Evolutionary conservation across 768 basidiomycete genomes (phyloP), one percentile per base, ranked within the genome.

Genomic region (Boletellus ananiceps): DNA sequence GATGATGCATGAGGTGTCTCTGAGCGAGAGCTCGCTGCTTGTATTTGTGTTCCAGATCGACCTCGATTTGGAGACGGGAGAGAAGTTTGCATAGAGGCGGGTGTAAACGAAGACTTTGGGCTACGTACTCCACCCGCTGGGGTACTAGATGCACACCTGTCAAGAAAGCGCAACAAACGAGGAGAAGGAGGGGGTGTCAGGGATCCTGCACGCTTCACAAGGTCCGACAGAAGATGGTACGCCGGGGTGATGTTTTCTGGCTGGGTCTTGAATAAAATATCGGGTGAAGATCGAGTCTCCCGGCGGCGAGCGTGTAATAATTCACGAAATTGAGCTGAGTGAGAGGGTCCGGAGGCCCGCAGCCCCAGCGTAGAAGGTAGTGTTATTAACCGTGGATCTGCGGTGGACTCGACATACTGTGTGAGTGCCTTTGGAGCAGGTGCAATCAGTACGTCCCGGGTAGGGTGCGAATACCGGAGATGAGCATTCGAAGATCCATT

Each of bases 351-450:
- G 39, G 66, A 64, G 15, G 71, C 53, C 39, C 83, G 79, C 2
- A 86, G 58, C 18, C 88, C 88, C 35, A 88, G 70, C 0, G 88
- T 90, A 7, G 85, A 82, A 6, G 88, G 88, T 1, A 90, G 66
- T 11, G 71, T 57, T 40, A 90, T 80, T 8, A 69, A 56, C n/a
- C 74, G 69, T 13, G 75, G 70, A 56, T 82, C 78, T 23, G 76
- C 67, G 4, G 74, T 71, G 9, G 82, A 79, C 45, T 77, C 82
- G 33, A 86, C 74, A 58, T 83, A 88, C 64, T 87, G 83, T 2
- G 88, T 89, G 33, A 91, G 60, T 2, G 88, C 86, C 34, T 86
- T 77, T 2, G 88, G 86, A 8, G 88, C 76, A 23, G 82, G 85
- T 0, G 86, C 69, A 46, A 89, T 68, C 27, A 88, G 75, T 40